phyloP scores from a whole-genome alignment of 129 eudicot species.

The Saussurea involucrata region DNA sequence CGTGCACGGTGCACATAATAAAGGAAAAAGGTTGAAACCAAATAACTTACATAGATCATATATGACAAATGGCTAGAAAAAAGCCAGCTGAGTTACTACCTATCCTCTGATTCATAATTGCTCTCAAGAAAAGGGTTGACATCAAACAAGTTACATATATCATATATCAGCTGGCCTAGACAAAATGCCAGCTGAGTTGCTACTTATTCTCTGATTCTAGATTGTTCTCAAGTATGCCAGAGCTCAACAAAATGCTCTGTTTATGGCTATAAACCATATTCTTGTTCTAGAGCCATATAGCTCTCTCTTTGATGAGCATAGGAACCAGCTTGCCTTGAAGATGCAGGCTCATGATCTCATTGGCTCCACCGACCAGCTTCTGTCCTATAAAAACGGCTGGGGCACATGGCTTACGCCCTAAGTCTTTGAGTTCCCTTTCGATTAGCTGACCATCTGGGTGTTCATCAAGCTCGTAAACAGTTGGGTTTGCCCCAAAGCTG shows the following conservation, averaged over 20 bases:
- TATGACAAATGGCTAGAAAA: not conserved
- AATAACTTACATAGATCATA: not conserved
- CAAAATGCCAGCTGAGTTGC: slow-evolving; percentile 19
- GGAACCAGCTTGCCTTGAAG: slow-evolving; percentile 51
- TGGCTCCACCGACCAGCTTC: slow-evolving; percentile 42
- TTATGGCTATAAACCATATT: slow-evolving; percentile 1
- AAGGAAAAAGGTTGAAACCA: not conserved
- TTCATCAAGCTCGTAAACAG: slow-evolving; percentile 58
- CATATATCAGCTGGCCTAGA: slow-evolving; percentile 12
- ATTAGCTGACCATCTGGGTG: slow-evolving; percentile 46
- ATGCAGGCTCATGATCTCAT: slow-evolving; percentile 53
- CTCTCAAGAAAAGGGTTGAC: not conserved
- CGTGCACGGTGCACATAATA: slow-evolving; percentile 10
- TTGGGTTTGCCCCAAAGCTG: slow-evolving; percentile 64
- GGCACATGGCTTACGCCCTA: slow-evolving; percentile 39
- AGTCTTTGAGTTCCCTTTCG: slow-evolving; percentile 43
- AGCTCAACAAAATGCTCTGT: slow-evolving; percentile 9
- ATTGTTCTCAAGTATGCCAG: slow-evolving; percentile 14
- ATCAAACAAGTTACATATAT: slow-evolving; percentile 2
- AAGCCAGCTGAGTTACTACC: not conserved
- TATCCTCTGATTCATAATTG: not conserved
- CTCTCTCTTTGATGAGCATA: slow-evolving; percentile 58
- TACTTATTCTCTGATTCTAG: slow-evolving; percentile 9
- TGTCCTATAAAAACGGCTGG: slow-evolving; percentile 64
- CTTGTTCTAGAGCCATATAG: slow-evolving; percentile 36